Percentiles rank a stretch among this genome's conserved stretches.
Evolutionary conservation across 345 rosid species (phyloP).

Genomic region (Linum tenue): DNA sequence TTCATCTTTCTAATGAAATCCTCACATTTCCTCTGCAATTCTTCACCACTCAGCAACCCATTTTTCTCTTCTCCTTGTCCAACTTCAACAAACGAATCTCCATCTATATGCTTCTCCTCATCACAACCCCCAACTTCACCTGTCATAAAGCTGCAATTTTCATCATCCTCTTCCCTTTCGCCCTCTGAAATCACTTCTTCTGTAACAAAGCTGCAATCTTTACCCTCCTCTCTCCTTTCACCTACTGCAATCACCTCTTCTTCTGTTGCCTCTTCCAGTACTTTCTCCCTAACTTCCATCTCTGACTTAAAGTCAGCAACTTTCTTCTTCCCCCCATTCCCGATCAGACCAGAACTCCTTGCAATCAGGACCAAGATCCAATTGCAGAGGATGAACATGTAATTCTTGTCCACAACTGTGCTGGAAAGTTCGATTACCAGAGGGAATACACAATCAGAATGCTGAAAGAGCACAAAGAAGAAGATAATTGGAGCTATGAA

Average conservation of each 20-base stretch:
- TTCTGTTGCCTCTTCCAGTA: conserved; percentile 1
- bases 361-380: conserved; percentile 48
- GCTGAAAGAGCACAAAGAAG: not conserved
- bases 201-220: not conserved
- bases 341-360: conserved; percentile 32
- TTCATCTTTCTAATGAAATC: conserved; percentile 58
- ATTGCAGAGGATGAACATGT: conserved; percentile 61
- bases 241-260: conserved; percentile 15
- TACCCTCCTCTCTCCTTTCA: conserved; percentile 12
- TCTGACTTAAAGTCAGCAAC: not conserved
- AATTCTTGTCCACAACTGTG: conserved; percentile 36
- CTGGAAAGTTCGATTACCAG: conserved; percentile 13
- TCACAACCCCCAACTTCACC: conserved; percentile 12
- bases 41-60: conserved; percentile 40
- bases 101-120: not conserved
- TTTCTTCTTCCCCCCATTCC: conserved; percentile 12
- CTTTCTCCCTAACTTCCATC: conserved; percentile 8
- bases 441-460: conserved; percentile 16
- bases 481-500: not conserved
- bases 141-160: conserved; percentile 6
- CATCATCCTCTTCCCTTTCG: not conserved
- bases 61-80: conserved; percentile 14
- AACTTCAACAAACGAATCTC: no score
- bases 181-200: not conserved
- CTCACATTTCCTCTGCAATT: conserved; percentile 58